Evolutionary conservation across 1,284 basidiomycete species (phyloP).

Genomic region (Malassezia yamatoensis): DNA sequence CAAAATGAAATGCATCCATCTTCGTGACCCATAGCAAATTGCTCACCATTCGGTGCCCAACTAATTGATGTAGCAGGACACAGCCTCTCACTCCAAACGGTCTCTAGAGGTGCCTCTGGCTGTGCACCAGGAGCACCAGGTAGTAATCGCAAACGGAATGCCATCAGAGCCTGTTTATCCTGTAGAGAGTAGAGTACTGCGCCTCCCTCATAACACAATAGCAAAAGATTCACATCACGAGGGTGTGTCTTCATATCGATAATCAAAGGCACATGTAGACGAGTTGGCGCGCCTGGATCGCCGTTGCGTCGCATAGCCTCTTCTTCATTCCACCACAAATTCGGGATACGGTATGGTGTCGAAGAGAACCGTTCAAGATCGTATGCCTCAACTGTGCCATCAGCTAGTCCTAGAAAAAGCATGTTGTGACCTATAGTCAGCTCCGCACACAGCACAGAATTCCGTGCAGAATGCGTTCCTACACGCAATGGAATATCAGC

Average conservation of each 20-base stretch:
- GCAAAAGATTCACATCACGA: conserved; percentile 65
- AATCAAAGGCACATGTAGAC: conserved; percentile 47
- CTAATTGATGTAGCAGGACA: conserved; percentile 63
- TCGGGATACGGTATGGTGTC: conserved; percentile 46
- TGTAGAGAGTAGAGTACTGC: conserved; percentile 35
- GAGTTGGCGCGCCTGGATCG: conserved; percentile 52
- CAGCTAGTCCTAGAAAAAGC: conserved; percentile 54
- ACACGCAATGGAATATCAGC: conserved; percentile 32
- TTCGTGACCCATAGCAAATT: conserved; percentile 60
- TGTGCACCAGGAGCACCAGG: conserved; percentile 49
- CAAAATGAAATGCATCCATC: conserved; percentile 82
- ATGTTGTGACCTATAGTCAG: conserved; percentile 67
- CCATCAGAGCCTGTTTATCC: conserved; percentile 27
- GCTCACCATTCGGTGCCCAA: conserved; percentile 56
- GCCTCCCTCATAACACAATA: conserved; percentile 69
- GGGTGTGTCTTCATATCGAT: conserved; percentile 57
- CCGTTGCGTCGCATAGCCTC: conserved; percentile 56
- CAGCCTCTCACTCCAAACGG: conserved; percentile 58
- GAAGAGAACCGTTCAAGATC: conserved; percentile 47
- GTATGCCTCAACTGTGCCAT: conserved; percentile 50
- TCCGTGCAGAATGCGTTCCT: conserved; percentile 29
- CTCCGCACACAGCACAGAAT: conserved; percentile 54
- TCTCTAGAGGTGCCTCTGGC: conserved; percentile 52
- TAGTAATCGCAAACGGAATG: conserved; percentile 35
- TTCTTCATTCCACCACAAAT: conserved; percentile 65